Evolutionary conservation across 352 stramenopile genomes (phyloP).

Genomic region (Phytophthora agathidicida): DNA sequence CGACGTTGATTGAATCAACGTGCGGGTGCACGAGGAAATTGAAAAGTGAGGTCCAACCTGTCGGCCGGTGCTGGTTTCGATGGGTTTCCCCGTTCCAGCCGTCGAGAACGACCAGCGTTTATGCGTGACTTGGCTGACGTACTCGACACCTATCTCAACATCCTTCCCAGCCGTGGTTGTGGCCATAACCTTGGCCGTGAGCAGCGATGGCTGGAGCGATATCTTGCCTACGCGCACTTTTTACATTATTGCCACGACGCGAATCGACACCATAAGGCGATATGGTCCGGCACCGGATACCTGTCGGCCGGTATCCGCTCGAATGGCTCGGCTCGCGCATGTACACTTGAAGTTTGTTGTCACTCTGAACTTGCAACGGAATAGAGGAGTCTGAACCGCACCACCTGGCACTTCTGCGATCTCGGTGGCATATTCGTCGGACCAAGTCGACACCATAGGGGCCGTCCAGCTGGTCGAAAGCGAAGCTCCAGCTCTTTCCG

Average conservation of each 20-base stretch:
- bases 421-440: constrained; percentile 10
- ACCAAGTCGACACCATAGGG: constrained; percentile 10
- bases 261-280: constrained; percentile 16
- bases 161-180: constrained; percentile 28
- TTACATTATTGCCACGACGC: constrained; percentile 27
- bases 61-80: constrained; percentile 15
- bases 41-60: constrained; percentile 23
- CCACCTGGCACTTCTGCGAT: background rate
- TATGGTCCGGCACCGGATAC: constrained; percentile 19
- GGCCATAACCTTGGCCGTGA: constrained; percentile 18
- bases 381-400: constrained; percentile 22
- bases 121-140: constrained; percentile 21
- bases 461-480: constrained; percentile 26
- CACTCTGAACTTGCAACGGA: constrained; percentile 3
- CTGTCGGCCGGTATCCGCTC: constrained; percentile 3
- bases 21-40: constrained; percentile 38
- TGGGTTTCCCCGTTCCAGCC: constrained; percentile 18
- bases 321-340: constrained; percentile 11
- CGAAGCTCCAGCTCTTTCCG: constrained; percentile 32
- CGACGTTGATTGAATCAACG: no score
- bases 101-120: constrained; percentile 7
- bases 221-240: constrained; percentile 8
- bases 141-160: constrained; percentile 34
- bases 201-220: constrained; percentile 1
- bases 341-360: constrained; percentile 22